These are phyloP conservation scores for Botrytis pseudocinerea DNA, from an alignment of 2,329 filamentous ascomycete genomes.

Conservation along the genomic window DNA sequence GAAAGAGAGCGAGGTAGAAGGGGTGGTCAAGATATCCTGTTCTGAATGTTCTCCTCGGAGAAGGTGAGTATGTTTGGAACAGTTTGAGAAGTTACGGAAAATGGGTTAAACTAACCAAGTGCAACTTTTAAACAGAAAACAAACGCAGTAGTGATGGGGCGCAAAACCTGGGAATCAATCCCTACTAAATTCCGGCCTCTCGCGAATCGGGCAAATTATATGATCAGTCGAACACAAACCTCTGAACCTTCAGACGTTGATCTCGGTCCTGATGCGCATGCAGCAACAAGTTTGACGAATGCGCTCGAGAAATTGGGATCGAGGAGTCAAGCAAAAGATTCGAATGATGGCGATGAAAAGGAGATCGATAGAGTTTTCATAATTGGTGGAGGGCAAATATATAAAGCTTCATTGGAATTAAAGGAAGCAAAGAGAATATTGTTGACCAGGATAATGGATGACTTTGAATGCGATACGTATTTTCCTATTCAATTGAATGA, in stretches of 20 bases:
- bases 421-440: constrained; percentile 62
- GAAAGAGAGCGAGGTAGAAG: neutral
- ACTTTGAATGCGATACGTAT: constrained; percentile 75
- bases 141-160: constrained; percentile 93
- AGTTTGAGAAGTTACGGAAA: neutral
- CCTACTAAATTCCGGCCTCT: constrained; percentile 77
- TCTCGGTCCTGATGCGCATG: neutral
- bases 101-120: neutral
- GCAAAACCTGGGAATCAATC: constrained; percentile 94
- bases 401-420: constrained; percentile 65
- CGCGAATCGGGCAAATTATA: constrained; percentile 75
- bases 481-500: constrained; percentile 61
- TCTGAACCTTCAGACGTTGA: neutral
- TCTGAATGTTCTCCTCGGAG: neutral
- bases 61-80: neutral
- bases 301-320: neutral
- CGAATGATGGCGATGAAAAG: neutral
- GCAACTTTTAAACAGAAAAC: constrained; percentile 23
- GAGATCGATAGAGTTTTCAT: constrained; percentile 56
- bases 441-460: constrained; percentile 65
- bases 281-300: constrained; percentile 1
- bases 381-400: constrained; percentile 89
- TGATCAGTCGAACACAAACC: constrained; percentile 60
- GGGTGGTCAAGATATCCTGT: neutral
- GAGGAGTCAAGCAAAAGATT: neutral